Conservation (phyloP, 129 eudicot genomes). For the Arctium minus region DNA sequence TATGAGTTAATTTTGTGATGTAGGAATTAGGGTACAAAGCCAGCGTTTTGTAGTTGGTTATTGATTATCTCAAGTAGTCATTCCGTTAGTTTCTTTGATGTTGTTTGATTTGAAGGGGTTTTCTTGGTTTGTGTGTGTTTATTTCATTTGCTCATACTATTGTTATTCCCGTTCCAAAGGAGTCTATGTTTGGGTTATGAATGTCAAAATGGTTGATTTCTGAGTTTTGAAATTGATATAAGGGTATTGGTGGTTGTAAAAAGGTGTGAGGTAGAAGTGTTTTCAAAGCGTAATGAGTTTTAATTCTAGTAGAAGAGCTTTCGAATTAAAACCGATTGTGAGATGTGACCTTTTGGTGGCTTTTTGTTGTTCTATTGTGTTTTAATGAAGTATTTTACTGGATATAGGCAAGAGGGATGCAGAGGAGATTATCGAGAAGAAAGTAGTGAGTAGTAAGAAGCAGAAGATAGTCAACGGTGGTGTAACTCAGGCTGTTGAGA, state of each 20-base stretch:
- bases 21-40: background rate
- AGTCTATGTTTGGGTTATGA: background rate
- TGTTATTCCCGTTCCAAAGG: background rate
- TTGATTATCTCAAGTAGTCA: background rate
- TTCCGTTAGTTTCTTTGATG: background rate
- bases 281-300: background rate
- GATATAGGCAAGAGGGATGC: conserved; percentile 34
- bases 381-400: background rate
- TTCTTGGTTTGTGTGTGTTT: background rate
- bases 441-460: conserved; percentile 27
- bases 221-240: background rate
- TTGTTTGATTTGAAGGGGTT: background rate
- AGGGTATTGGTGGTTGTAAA: background rate
- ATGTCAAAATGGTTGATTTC: background rate
- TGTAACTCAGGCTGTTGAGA: conserved; percentile 27
- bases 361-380: background rate
- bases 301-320: background rate
- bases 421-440: conserved; percentile 29
- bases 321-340: background rate
- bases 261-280: background rate
- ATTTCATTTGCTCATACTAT: background rate
- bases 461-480: conserved; percentile 30
- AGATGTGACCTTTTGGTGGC: background rate
- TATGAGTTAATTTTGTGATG: background rate
- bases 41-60: background rate